phyloP scores from a whole-genome alignment of 805 yeast species.

The Kluyveromyces nonfermentans region DNA sequence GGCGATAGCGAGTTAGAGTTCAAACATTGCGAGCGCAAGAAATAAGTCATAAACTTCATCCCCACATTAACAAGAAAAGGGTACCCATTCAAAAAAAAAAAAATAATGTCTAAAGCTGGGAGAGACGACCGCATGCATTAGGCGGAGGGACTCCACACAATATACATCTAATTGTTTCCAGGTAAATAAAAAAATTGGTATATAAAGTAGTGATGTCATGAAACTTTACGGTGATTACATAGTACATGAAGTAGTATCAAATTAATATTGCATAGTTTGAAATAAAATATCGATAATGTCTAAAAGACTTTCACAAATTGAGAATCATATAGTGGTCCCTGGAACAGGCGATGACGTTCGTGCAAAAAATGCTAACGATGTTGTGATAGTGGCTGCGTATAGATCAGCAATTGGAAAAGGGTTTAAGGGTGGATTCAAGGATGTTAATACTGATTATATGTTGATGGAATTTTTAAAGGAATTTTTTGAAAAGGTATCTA shows the following conservation, averaged over 20 bases:
- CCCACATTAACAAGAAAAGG: not conserved
- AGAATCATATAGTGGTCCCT: slow-evolving; percentile 18
- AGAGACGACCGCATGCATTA: too few species aligned
- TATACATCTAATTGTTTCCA: too few species aligned
- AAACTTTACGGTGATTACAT: too few species aligned
- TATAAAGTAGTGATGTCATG: too few species aligned
- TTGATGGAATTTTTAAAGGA: slow-evolving; percentile 55
- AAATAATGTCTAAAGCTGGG: too few species aligned
- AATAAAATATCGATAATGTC: slow-evolving; percentile 19
- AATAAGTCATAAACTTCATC: not conserved
- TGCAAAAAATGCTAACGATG: slow-evolving; percentile 68
- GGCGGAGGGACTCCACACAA: too few species aligned
- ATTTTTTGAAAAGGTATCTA: slow-evolving; percentile 43
- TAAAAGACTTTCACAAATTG: slow-evolving; percentile 23
- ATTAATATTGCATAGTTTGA: not conserved
- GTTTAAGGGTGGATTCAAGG: slow-evolving; percentile 78
- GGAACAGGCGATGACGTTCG: slow-evolving; percentile 3
- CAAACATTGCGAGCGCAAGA: not conserved
- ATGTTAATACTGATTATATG: slow-evolving; percentile 71
- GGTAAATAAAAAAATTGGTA: too few species aligned
- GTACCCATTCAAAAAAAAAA: too few species aligned
- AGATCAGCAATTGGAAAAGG: slow-evolving; percentile 88
- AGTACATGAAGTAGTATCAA: too few species aligned
- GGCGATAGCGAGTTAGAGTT: not conserved
- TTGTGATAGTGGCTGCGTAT: slow-evolving; percentile 82